Base-by-base conservation (phyloP, 1,284 basidiomycete genomes). In the Hymenochaete sp. region DNA sequence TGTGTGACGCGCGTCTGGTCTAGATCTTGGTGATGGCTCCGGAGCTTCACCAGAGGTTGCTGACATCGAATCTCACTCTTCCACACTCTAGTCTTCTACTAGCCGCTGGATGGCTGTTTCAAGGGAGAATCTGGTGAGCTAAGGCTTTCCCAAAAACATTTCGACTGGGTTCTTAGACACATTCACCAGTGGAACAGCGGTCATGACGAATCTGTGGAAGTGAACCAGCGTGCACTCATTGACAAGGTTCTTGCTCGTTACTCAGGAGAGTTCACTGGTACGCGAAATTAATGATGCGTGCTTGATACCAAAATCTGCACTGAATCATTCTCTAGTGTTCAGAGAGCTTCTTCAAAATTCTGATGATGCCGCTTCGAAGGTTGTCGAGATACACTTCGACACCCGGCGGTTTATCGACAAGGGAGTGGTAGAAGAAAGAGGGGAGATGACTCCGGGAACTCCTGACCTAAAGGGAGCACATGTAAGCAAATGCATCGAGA, bases 201-300 rank as follows among this genome's bases (percentile, higher is more conserved):
- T 5, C 71, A 79, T 53, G 85, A 89, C 55, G 88, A 92, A 59
- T 77, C 83, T 2, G 88, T 96, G 3, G 88, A 93, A 58, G 93
- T 98, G 44, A 97, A 98, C 61, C 95, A 98, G 64, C 76, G 93
- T 19, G 91, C 90, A 7, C 71, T 95, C 42, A 93, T 95, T 48
- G 90, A 93, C 68, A 93, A 90, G 65, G 90, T 95, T 31, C 77
- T 97, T 18, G 90, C 93, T 14, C 74, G 95, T 36, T 98, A 98
- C 62, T 90, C 88, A 18, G 93, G 90, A 44, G 93, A 97, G 65
- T 88, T 91, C 55, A 93, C 91, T 3, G 77, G 79, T 76, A 52
- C 50, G 67, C 13, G 6, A n/a, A n/a, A n/a, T n/a, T n/a, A n/a
- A n/a, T n/a, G n/a, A n/a, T n/a, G n/a, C 13, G 13, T 16, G 32